Percentiles rank a stretch among this genome's conserved stretches.
phyloP scores from a whole-genome alignment of 2,329 filamentous ascomycete species.

The Botrytis sinoallii region DNA sequence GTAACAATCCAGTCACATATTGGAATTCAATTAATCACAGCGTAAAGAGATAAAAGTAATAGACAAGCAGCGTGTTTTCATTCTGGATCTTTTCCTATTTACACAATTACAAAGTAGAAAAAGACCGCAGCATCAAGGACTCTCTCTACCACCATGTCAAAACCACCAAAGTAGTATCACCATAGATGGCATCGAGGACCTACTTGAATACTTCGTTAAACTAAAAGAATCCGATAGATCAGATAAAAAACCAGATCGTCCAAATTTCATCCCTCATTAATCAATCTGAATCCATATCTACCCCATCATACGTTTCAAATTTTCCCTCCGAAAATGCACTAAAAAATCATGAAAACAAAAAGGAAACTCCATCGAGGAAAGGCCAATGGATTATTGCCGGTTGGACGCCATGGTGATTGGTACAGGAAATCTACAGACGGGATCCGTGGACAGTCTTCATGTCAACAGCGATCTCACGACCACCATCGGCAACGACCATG shows the following conservation, averaged over 20 bases:
- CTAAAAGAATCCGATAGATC: conserved; percentile 18
- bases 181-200: not conserved
- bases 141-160: conserved; percentile 9
- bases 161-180: conserved; percentile 12
- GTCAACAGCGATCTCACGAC: conserved; percentile 93
- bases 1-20: not conserved
- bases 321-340: conserved; percentile 20
- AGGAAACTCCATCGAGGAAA: conserved; percentile 4
- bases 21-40: not conserved
- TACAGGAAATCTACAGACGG: conserved; percentile 47
- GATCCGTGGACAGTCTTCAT: conserved; percentile 95
- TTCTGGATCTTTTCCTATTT: conserved; percentile 23
- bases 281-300: conserved; percentile 22
- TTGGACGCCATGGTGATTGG: conserved; percentile 13
- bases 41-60: not conserved
- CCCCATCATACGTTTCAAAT: conserved; percentile 21
- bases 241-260: conserved; percentile 12
- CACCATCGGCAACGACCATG: conserved; percentile 90
- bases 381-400: conserved; percentile 10
- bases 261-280: conserved; percentile 24
- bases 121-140: conserved; percentile 17
- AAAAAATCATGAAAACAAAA: conserved; percentile 19
- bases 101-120: conserved; percentile 20
- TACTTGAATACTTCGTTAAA: conserved; percentile 20
- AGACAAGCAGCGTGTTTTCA: conserved; percentile 17